Evolutionary conservation across 306 rosid species (phyloP), one percentile per base, ranked within the genome.

Genomic region (Senna siamea): DNA sequence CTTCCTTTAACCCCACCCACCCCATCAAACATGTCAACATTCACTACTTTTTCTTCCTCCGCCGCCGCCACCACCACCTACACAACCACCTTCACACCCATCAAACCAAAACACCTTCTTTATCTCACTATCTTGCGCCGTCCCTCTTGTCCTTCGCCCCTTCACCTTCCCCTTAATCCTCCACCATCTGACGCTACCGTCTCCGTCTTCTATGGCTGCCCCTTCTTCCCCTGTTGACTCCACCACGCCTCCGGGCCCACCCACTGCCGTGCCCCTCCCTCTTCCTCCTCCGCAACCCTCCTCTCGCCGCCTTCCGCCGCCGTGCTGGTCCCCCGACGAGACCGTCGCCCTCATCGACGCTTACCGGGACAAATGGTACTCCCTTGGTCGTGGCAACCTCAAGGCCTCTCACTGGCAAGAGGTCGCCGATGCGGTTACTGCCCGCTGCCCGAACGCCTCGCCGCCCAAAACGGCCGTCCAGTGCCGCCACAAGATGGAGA

Each of bases 401-500:
- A 93, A 91, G 57, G 96, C 98, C 0, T 85, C 90, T 6, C 98
- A 93, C 79, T 93, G 98, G 98, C 98, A 93, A 28, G 98, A 91
- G 64, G 98, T 93, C 18, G 97, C 98, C 20, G 96, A 93, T 44
- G 72, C 86, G 13, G 92, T 93, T 11, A 63, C 97, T 1, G 72
- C 64, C 0, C 83, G 84, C 0, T 93, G 98, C 61, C 97, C 98
- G 1, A 73, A 76, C 19, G 89, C 91, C 0, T 75, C 96, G 0
- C 94, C 93, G 0, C 58, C 93, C 0, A 93, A 93, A 69, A 91
- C 97, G 17, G 96, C 98, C 80, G 96, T 93, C 2, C 98, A 91
- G 89, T 93, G 98, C 75, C 98, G 96, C 19, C 97, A 93, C 64
- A 93, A 93, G 75, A 93, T 93, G 98, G 98, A 91, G 81, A 93